Evolutionary conservation across 2,329 filamentous ascomycete species (phyloP).

Genomic region (Davidsoniella virescens): DNA sequence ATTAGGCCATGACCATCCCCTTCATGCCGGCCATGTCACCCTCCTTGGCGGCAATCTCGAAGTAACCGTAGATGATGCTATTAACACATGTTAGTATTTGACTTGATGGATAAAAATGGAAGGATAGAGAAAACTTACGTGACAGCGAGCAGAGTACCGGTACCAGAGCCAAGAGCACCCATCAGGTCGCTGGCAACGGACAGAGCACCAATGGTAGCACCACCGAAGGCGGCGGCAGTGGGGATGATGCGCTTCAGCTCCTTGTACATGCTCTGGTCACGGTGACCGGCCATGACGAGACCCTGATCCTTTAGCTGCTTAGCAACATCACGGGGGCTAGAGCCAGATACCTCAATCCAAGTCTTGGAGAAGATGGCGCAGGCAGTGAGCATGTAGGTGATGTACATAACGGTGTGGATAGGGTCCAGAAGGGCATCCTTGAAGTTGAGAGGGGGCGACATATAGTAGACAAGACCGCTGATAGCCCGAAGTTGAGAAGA

Average conservation of each 20-base stretch:
- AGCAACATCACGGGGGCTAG: slow-evolving; percentile 90
- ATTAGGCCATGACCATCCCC: slow-evolving; percentile 55
- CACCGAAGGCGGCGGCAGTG: slow-evolving; percentile 92
- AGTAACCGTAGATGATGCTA: slow-evolving; percentile 98
- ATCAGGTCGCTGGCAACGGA: slow-evolving; percentile 91
- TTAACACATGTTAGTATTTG: slow-evolving; percentile 18
- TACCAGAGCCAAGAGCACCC: slow-evolving; percentile 89
- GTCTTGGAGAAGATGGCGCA: slow-evolving; percentile 99
- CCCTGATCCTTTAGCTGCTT: slow-evolving; percentile 99
- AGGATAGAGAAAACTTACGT: slow-evolving; percentile 51
- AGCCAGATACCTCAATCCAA: slow-evolving; percentile 98
- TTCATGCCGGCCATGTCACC: slow-evolving; percentile 79
- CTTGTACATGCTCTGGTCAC: slow-evolving; percentile 99
- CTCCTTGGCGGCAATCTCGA: slow-evolving; percentile 97
- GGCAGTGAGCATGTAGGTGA: slow-evolving; percentile 93
- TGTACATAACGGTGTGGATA: slow-evolving; percentile 90
- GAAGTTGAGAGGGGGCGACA: slow-evolving; percentile 96
- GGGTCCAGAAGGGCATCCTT: slow-evolving; percentile 93
- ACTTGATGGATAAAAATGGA: not conserved
- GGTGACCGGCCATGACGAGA: slow-evolving; percentile 97
- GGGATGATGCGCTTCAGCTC: slow-evolving; percentile 99
- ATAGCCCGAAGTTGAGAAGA: slow-evolving; percentile 88
- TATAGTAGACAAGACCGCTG: slow-evolving; percentile 96
- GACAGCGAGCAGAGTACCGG: slow-evolving; percentile 93
- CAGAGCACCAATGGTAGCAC: slow-evolving; percentile 95